Evolutionary conservation across 2,329 filamentous ascomycete species (phyloP), one percentile per base, ranked within the genome.

Genomic region (Coniochaeta sp.): DNA sequence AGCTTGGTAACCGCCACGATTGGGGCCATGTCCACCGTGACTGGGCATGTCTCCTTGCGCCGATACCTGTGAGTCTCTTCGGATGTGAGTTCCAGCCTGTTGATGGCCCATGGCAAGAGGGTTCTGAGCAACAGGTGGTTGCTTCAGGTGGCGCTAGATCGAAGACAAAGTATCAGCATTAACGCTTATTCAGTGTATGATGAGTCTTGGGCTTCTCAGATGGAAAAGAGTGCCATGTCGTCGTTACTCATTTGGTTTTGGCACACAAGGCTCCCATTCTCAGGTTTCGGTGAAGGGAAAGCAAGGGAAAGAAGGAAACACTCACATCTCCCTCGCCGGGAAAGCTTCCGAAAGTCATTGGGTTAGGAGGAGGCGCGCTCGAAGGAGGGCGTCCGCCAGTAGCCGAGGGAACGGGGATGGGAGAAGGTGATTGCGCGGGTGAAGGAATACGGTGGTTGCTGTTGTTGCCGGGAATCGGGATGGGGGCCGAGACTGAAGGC

Each of bases 341-440:
- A 67, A 93, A 88, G 76, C 89, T 93, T 65, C 93, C 93, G 79
- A 96, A 97, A 58, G 90, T 84, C 73, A 88, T 87, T 69, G 86
- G 36, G 17, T 26, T 26, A 88, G 55, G 74, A 88, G 55, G 74
- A 84, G 66, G 89, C 86, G 65, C 87, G 87, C 66, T 88, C 82
- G 65, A 91, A 82, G 64, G 84, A 84, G 36, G 91, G 89, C 52
- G 92, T 91, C 67, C 93, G 93, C 69, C 91, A 91, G 67, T 92
- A 91, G 70, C 92, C 95, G 69, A 88, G 90, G 36, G 88, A 87
- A 74, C 93, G 90, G 95, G 93, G 67, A 98, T 98, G 5, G 95
- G 95, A 47, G 91, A 93, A 4, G 95, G 95, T 54, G 93, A 97
- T 67, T 89, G 88, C 57, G 90, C 87, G 6, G 95, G 95, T 54